Conservation (phyloP, 306 rosid species). For the Fagus sylvatica region DNA sequence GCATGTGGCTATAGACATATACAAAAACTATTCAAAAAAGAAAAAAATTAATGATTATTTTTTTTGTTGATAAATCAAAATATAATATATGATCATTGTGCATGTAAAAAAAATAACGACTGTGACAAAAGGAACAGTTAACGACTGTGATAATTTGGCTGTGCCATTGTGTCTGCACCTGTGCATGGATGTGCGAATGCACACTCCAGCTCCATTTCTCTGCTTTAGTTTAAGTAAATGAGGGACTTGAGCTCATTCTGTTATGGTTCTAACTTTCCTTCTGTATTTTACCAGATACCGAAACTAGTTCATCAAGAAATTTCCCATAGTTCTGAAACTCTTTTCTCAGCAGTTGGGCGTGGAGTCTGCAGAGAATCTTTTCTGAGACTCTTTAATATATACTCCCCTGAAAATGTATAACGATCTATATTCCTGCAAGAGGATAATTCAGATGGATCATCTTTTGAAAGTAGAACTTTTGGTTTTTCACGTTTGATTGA, state of each 20-base stretch:
- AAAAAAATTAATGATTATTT: too few species aligned
- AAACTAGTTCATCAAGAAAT: slow-evolving; percentile 71
- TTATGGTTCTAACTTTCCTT: slow-evolving; percentile 5
- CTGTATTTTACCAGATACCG: slow-evolving; percentile 57
- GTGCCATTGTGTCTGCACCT: too few species aligned
- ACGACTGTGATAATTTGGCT: too few species aligned
- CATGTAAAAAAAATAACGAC: too few species aligned
- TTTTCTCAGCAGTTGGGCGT: slow-evolving; percentile 49
- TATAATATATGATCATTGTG: too few species aligned
- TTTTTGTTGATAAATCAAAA: too few species aligned
- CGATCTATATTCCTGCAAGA: slow-evolving; percentile 61
- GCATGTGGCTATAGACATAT: too few species aligned
- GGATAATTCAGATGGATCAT: slow-evolving; percentile 26
- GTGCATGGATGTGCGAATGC: background rate
- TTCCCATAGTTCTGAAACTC: slow-evolving; percentile 51
- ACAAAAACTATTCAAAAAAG: too few species aligned
- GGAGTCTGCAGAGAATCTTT: slow-evolving; percentile 62
- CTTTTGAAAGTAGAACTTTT: slow-evolving; percentile 60
- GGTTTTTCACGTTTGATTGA: slow-evolving; percentile 87
- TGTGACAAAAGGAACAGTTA: too few species aligned
- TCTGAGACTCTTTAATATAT: slow-evolving; percentile 62
- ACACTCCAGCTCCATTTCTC: background rate
- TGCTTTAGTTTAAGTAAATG: slow-evolving; percentile 5
- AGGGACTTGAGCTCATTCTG: slow-evolving; percentile 8
- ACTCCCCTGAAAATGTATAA: slow-evolving; percentile 66